A percentile compares a stretch with the other conserved stretches of the same genome.
These are phyloP conservation scores for Globisporangium nagaii DNA, from an alignment of 352 stramenopile genomes.

Conservation along the genomic window DNA sequence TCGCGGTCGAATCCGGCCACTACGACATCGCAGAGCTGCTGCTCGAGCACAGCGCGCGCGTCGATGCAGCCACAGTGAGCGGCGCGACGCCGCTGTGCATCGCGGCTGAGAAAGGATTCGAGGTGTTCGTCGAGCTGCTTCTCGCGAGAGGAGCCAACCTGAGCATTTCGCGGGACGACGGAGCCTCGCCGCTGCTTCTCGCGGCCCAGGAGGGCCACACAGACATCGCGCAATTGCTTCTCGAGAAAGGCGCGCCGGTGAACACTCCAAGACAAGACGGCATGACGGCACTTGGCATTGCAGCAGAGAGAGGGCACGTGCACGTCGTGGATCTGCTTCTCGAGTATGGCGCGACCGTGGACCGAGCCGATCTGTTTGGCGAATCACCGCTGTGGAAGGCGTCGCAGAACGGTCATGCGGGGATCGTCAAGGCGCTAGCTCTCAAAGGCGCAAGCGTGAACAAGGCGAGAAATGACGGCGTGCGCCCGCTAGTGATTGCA, in stretches of 20 bases:
- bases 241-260: neutral
- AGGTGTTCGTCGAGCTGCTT: neutral
- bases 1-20: conserved; percentile 2
- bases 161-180: neutral
- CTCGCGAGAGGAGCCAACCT: conserved; percentile 1
- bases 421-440: neutral
- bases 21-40: neutral
- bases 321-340: conserved; percentile 1
- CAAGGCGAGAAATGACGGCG: neutral
- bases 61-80: neutral
- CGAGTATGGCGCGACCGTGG: neutral
- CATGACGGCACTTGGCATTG: conserved; percentile 2
- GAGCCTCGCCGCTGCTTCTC: conserved; percentile 3
- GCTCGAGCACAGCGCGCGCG: conserved; percentile 1
- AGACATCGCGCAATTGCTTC: neutral
- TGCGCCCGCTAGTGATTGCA: neutral
- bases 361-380: neutral
- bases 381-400: conserved; percentile 10
- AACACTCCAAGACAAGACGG: conserved; percentile 2
- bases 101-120: neutral
- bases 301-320: conserved; percentile 1
- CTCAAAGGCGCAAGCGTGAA: neutral
- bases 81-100: conserved; percentile 5
- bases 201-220: neutral
- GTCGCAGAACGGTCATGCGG: conserved; percentile 1